Percentiles rank a stretch among this genome's conserved stretches.
These are phyloP conservation scores for Meira nashicola DNA, from an alignment of 1,284 basidiomycete species.

Conservation along the genomic window DNA sequence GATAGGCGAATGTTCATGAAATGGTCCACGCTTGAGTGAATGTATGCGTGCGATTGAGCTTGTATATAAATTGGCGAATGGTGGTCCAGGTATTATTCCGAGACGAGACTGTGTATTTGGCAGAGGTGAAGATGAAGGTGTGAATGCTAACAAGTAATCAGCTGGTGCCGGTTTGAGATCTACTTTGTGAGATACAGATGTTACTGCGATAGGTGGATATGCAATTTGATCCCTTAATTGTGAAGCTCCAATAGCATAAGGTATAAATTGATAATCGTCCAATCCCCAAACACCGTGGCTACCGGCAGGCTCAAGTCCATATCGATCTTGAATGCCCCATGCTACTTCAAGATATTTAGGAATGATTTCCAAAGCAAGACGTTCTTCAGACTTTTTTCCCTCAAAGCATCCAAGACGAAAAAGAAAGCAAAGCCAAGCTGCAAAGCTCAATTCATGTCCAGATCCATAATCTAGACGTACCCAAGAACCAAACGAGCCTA, in stretches of 20 bases:
- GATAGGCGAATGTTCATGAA: conserved; percentile 61
- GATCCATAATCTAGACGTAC: conserved; percentile 92
- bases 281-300: conserved; percentile 98
- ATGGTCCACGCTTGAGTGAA: conserved; percentile 36
- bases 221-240: conserved; percentile 61
- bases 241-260: conserved; percentile 86
- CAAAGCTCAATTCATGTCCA: conserved; percentile 68
- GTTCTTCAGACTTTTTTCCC: conserved; percentile 20
- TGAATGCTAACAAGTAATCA: conserved; percentile 9
- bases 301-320: conserved; percentile 89
- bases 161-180: neutral
- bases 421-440: conserved; percentile 41
- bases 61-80: conserved; percentile 47
- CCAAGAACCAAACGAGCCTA: conserved; percentile 84
- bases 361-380: conserved; percentile 60
- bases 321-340: conserved; percentile 81
- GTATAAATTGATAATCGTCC: conserved; percentile 82
- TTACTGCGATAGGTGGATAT: conserved; percentile 9
- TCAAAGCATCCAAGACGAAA: conserved; percentile 32
- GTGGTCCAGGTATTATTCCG: neutral
- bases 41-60: conserved; percentile 64
- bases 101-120: neutral
- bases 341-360: conserved; percentile 73
- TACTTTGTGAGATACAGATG: conserved; percentile 11
- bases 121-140: conserved; percentile 4